Base-by-base conservation (phyloP, 768 basidiomycete genomes). In the Psilocybe azurescens region DNA sequence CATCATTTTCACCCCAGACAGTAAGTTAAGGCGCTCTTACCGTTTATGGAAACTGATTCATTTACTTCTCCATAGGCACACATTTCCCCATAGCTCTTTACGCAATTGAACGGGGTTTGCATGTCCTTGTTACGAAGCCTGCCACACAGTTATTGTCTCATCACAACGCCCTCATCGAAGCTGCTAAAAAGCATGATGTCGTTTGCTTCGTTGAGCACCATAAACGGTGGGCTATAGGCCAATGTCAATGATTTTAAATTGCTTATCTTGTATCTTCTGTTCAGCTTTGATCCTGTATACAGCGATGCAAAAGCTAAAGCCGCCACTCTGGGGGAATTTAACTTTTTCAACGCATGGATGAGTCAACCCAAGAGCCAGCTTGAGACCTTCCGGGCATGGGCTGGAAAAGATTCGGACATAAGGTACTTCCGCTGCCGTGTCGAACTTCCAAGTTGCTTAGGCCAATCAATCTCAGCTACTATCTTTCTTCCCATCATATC, bases 331-430 rank as follows among this genome's bases (percentile, higher is more conserved):
- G 94, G 95, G 36, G 93, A 96, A 75, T 94, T 95, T 79, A 97
- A 95, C 78, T 97, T 94, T 77, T 97, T 95, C 86, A 93, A 81
- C 67, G 93, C 94, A 39, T 97, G 95, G 94, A 97, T 97, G 95
- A 94, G 92, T 70, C 95, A 97, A 74, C 95, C 95, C 47, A 97
- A 97, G 78, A 89, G 86, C 69, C 95, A 97, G 75, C 83, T 97
- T 29, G 93, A 95, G 75, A 97, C 95, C 0, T 97, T 97, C 86
- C 88, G 88, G 59, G 91, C 92, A 6, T 97, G 95, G 95, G 95
- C 95, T 28, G 95, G 95, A 39, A 94, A 90, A 76, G 93, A 95
- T 73, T 93, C 92, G 36, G 95, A 97, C 67, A 95, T 97, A 77
- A 94, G 91, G 89, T 86, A 65, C 67, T 41, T 9, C 24, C 56